A percentile compares a stretch with the other conserved stretches of the same genome.
These are phyloP conservation scores for Ascobolus immersus DNA, from an alignment of 495 filamentous ascomycete species.

Conservation along the genomic window DNA sequence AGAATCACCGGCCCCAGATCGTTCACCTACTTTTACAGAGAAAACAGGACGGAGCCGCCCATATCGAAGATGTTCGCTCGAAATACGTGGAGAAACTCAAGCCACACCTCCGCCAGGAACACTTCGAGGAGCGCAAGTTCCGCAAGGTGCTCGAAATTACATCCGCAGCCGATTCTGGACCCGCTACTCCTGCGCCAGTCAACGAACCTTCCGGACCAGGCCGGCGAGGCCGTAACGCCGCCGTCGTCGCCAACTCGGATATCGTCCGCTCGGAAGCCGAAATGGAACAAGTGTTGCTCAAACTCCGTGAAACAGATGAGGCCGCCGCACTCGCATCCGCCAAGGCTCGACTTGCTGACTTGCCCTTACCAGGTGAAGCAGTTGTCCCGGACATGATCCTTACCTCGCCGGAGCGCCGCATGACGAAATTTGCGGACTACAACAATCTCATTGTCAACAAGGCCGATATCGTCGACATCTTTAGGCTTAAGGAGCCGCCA, in stretches of 20 bases:
- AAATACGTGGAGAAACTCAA: neutral
- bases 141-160: conserved; percentile 2
- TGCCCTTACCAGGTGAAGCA: conserved; percentile 72
- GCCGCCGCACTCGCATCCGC: neutral
- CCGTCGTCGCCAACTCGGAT: conserved; percentile 9
- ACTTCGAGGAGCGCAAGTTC: conserved; percentile 9
- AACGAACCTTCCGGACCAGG: conserved; percentile 9
- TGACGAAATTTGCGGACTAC: conserved; percentile 38
- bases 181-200: conserved; percentile 6
- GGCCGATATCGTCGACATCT: conserved; percentile 35
- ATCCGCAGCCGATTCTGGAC: too few relatives aligned
- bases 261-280: conserved; percentile 17
- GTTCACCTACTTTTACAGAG: neutral
- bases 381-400: conserved; percentile 55
- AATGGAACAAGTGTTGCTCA: conserved; percentile 15
- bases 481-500: conserved; percentile 45
- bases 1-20: neutral
- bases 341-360: too few relatives aligned
- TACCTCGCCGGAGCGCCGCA: conserved; percentile 20
- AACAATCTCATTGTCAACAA: conserved; percentile 43
- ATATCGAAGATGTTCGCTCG: conserved; percentile 6
- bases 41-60: neutral
- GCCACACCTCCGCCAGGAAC: neutral
- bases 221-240: conserved; percentile 10
- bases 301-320: conserved; percentile 11